Evolutionary conservation across 177 flowering plant species (phyloP), one percentile per base, ranked within the genome.

Genomic region (Vitis hybrid): DNA sequence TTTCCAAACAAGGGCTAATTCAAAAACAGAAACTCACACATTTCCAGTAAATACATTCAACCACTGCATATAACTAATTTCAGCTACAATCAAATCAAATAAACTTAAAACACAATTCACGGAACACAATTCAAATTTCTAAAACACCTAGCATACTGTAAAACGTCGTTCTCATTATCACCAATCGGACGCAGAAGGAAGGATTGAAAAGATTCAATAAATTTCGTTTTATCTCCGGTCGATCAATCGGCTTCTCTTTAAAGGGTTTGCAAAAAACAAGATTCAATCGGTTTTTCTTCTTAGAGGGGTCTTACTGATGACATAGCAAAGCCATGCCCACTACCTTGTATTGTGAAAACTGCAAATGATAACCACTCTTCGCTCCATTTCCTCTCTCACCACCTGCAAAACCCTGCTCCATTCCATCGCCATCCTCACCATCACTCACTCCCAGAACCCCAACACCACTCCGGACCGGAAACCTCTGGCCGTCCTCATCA

Each of bases 291-390:
- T 5, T 40, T 40, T 40, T 40, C 48, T 8, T 40, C 9, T 40
- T 40, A 40, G 48, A 40, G 48, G 48, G 48, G 48, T 40, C 60
- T 57, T 7, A 17, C 60, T 17, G 10, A 19, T 2, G 49, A 48
- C 48, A 60, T 6, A 17, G 26, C 21, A 52, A 2, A 30, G 17
- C n/a, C 66, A 26, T 62, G 17, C 11, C 1, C 54, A 68, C 21
- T 79, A 85, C 88, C 86, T 85, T 82, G 71, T 75, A 81, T 26
- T 73, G 86, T 3, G 79, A 78, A 73, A 62, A 48, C 64, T 78
- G 84, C 32, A 82, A 70, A 66, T 54, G 13, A 63, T 74, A 61
- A 56, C 72, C 40, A 63, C 72, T 40, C 74, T 74, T 81, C 50
- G 34, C 49, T 15, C 65, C 72, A 51, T 65, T 75, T 6, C 70